Conservation (phyloP, 2,329 filamentous ascomycete genomes). For the Colletotrichum sp. region DNA sequence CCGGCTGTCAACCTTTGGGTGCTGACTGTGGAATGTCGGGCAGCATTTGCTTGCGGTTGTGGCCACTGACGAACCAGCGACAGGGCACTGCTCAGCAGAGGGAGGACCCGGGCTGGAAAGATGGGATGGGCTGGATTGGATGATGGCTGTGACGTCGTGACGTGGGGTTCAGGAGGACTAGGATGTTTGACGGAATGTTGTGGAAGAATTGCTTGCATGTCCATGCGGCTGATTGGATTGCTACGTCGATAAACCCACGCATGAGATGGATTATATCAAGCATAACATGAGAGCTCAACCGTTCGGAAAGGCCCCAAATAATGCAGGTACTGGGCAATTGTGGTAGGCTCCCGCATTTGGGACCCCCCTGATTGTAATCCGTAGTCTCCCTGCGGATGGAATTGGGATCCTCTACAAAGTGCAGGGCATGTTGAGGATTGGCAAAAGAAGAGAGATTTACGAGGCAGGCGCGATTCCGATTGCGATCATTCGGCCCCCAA, state of each 20-base stretch:
- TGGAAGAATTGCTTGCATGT: neutral
- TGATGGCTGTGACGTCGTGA: neutral
- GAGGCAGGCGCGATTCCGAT: neutral
- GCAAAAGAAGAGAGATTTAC: neutral
- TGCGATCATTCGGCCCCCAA: neutral
- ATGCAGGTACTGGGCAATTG: neutral
- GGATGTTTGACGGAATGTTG: neutral
- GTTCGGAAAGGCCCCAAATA: neutral
- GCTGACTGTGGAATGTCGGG: neutral
- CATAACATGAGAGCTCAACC: neutral
- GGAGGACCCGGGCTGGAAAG: neutral
- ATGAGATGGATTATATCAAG: neutral
- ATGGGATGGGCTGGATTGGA: slow-evolving; percentile 3
- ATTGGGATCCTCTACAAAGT: neutral
- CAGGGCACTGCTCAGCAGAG: neutral
- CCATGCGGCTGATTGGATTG: neutral
- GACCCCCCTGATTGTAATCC: neutral
- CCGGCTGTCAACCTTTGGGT: neutral
- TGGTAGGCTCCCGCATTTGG: neutral
- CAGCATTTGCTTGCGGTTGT: neutral
- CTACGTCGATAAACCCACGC: neutral
- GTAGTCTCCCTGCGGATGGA: neutral
- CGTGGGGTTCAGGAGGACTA: neutral
- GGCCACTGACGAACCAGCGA: neutral
- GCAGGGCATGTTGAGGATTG: neutral